phyloP scores from a whole-genome alignment of 768 basidiomycete species.

The Suillus ampliporus region DNA sequence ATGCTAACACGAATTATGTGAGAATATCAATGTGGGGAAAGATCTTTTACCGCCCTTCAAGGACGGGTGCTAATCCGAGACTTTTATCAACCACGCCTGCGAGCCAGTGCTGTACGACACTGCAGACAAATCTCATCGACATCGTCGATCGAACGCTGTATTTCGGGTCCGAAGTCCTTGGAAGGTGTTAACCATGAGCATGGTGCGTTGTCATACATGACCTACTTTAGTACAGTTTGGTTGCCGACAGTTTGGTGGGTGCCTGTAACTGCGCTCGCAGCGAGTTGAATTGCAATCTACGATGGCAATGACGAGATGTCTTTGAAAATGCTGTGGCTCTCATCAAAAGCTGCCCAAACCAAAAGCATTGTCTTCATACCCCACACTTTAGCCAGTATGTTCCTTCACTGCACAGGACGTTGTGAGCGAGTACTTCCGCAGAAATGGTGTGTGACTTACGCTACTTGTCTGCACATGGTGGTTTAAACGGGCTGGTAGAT shows the following conservation, averaged over 20 bases:
- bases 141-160: slow-evolving; percentile 70
- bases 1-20: slow-evolving; percentile 20
- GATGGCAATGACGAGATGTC: slow-evolving; percentile 74
- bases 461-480: slow-evolving; percentile 75
- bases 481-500: background rate
- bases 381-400: slow-evolving; percentile 77
- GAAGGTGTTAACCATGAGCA: slow-evolving; percentile 13
- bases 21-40: slow-evolving; percentile 3
- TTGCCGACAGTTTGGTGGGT: slow-evolving; percentile 60
- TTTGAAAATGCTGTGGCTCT: slow-evolving; percentile 71
- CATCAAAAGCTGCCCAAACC: slow-evolving; percentile 20
- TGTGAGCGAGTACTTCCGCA: slow-evolving; percentile 11
- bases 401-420: slow-evolving; percentile 59
- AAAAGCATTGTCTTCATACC: slow-evolving; percentile 45
- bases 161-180: slow-evolving; percentile 71
- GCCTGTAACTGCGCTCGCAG: slow-evolving; percentile 69
- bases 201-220: slow-evolving; percentile 19
- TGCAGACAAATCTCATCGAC: slow-evolving; percentile 76
- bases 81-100: slow-evolving; percentile 29
- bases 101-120: slow-evolving; percentile 64
- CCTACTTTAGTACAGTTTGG: slow-evolving; percentile 63
- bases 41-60: background rate
- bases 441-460: slow-evolving; percentile 52
- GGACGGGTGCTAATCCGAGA: background rate
- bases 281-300: slow-evolving; percentile 70